Evolutionary conservation across 805 yeast species (phyloP), one percentile per base, ranked within the genome.

Genomic region (Candida koratica): DNA sequence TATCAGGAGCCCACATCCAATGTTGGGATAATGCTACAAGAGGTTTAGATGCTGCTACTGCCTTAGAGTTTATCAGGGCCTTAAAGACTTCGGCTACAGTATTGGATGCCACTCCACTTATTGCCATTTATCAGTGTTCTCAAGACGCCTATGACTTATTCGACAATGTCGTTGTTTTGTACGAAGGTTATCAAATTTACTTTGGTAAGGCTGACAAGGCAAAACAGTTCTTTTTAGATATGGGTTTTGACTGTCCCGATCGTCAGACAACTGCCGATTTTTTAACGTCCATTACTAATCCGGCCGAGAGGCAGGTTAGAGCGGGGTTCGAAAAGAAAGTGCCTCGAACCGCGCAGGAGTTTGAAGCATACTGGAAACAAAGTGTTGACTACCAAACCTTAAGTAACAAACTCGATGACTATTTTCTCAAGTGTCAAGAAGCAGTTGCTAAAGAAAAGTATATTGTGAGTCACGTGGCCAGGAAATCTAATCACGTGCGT

Each of bases 41-140:
- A 64, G 95, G 94, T 49, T 68, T 84, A 41, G 95, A 84, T 60
- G 73, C 93, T 6, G 82, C 90, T 9, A 84, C 93, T 23, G 94
- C 95, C 3, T 66, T 82, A 44, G 88, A 83, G 52, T 84, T 76
- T 49, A 69, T 82, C 26, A 67, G 76, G 42, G 81, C 86, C 14
- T 67, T 84, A 42, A 77, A 83, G 48, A 71, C 77, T 3, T 62
- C 75, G n/a, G 68, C 81, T 25, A 65, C 75, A 37, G 79, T 85
- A 12, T 66, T 84, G 42, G 66, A 68, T 11, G 61, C 69, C 10
- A 67, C 82, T 4, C 75, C 81, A 7, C 52, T 78, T 36, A 71
- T 80, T 41, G 79, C 84, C 27, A 75, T 80, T 27, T 69, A 69
- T 41, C 75, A 69, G 46, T 69, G 72, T 47, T 64, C 71, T 29